Percentiles rank a stretch among this genome's conserved stretches.
These are phyloP conservation scores for Hordeum vulgare DNA, from an alignment of 176 grass and related monocot species.

Conservation along the genomic window DNA sequence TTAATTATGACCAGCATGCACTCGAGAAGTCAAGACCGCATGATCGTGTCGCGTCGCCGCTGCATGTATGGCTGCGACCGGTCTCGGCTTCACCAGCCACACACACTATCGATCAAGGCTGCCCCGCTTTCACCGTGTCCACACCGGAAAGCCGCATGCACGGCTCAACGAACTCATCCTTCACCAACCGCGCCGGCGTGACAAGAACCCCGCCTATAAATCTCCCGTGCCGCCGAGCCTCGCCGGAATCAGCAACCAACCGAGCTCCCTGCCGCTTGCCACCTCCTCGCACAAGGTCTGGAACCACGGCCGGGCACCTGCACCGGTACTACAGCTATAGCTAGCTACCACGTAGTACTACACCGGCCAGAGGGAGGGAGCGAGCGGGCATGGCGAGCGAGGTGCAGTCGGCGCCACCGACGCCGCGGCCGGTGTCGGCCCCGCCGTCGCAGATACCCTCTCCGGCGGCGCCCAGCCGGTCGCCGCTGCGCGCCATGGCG, in stretches of 20 bases:
- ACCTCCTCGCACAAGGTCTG: too few species aligned
- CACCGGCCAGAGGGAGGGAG: neutral
- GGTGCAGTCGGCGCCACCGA: constrained; percentile 47
- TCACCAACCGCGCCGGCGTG: constrained; percentile 31
- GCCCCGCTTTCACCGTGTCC: neutral
- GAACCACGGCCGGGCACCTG: too few species aligned
- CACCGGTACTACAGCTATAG: neutral
- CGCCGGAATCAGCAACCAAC: neutral
- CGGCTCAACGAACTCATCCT: neutral
- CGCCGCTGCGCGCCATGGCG: constrained; percentile 47
- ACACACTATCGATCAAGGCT: neutral
- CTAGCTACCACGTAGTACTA: neutral
- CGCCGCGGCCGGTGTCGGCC: constrained; percentile 46
- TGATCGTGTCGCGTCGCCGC: neutral
- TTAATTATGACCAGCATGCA: neutral
- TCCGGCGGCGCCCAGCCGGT: constrained; percentile 14
- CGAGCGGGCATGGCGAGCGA: constrained; percentile 44
- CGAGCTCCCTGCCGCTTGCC: neutral
- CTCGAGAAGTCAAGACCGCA: neutral
- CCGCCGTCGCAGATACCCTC: constrained; percentile 70
- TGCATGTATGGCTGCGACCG: neutral
- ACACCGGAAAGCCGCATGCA: neutral
- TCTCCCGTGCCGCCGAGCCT: neutral
- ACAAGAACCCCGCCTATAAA: constrained; percentile 40
- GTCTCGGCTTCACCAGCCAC: too few species aligned